Conservation (phyloP, 805 yeast genomes). For the Cyberlindnera japonica region DNA sequence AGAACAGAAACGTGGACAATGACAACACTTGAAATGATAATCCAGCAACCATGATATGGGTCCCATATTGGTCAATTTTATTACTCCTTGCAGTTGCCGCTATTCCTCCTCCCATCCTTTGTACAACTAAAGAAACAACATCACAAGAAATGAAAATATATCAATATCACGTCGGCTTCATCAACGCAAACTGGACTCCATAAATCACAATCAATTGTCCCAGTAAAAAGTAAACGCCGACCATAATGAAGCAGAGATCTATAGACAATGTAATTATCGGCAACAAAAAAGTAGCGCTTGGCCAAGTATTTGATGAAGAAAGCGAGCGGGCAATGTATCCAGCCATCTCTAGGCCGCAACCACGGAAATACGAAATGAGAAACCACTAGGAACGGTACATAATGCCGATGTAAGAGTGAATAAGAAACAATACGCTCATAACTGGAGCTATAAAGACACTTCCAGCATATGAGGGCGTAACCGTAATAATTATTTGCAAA, state of each 20-base stretch:
- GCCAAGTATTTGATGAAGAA: constrained; percentile 36
- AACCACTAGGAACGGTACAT: constrained; percentile 63
- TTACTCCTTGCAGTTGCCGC: constrained; percentile 33
- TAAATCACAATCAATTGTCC: constrained; percentile 64
- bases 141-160: constrained; percentile 66
- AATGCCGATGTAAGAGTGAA: constrained; percentile 41
- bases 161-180: constrained; percentile 59
- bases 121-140: constrained; percentile 57
- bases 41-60: constrained; percentile 73
- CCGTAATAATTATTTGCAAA: neutral
- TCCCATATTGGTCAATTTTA: constrained; percentile 41
- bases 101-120: constrained; percentile 74
- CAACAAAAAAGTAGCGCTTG: constrained; percentile 40
- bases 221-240: constrained; percentile 70
- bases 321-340: constrained; percentile 65
- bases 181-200: constrained; percentile 48
- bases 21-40: constrained; percentile 71
- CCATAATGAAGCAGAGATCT: constrained; percentile 84
- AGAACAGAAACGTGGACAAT: constrained; percentile 54
- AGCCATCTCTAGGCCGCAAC: constrained; percentile 54
- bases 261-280: constrained; percentile 69
- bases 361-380: constrained; percentile 52
- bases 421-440: constrained; percentile 43
- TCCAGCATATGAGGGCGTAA: neutral
- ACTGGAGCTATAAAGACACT: neutral